phyloP scores from a whole-genome alignment of 1,284 basidiomycete genomes.

The Leccinum laetum region DNA sequence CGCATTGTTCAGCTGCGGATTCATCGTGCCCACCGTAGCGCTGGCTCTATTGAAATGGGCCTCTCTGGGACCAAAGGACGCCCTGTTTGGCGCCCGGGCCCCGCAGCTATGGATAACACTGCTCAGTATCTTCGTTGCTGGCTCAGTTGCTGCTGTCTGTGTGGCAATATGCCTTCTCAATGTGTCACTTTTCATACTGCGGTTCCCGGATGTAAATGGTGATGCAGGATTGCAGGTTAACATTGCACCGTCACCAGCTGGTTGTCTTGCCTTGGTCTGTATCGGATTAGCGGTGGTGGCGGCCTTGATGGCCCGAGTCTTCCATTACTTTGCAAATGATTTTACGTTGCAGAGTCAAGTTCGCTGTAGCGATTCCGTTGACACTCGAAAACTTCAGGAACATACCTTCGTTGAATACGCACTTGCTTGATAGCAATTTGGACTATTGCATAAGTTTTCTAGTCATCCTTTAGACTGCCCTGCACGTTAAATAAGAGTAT shows the following conservation, averaged over 20 bases:
- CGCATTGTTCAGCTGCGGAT: slow-evolving; percentile 15
- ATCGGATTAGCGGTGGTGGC: neutral
- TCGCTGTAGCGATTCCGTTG: neutral
- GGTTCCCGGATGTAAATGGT: neutral
- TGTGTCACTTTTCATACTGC: slow-evolving; percentile 1
- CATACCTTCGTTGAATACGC: neutral
- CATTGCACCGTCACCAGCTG: neutral
- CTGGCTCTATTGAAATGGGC: slow-evolving; percentile 12
- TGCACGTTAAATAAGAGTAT: no score
- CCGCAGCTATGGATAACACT: slow-evolving; percentile 1
- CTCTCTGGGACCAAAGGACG: slow-evolving; percentile 8
- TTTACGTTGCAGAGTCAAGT: neutral
- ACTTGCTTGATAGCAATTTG: neutral
- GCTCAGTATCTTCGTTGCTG: slow-evolving; percentile 1
- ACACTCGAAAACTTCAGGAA: neutral
- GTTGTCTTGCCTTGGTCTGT: neutral
- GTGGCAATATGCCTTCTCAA: slow-evolving; percentile 6
- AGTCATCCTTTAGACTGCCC: no score
- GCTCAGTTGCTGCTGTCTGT: slow-evolving; percentile 1
- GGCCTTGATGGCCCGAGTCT: neutral
- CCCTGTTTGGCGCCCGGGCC: slow-evolving; percentile 4
- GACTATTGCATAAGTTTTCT: no score
- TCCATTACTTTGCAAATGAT: neutral
- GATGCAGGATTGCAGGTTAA: neutral
- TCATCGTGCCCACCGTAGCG: slow-evolving; percentile 13